These are phyloP conservation scores for Puya raimondii DNA, from an alignment of 176 grass and related monocot species.

Conservation along the genomic window DNA sequence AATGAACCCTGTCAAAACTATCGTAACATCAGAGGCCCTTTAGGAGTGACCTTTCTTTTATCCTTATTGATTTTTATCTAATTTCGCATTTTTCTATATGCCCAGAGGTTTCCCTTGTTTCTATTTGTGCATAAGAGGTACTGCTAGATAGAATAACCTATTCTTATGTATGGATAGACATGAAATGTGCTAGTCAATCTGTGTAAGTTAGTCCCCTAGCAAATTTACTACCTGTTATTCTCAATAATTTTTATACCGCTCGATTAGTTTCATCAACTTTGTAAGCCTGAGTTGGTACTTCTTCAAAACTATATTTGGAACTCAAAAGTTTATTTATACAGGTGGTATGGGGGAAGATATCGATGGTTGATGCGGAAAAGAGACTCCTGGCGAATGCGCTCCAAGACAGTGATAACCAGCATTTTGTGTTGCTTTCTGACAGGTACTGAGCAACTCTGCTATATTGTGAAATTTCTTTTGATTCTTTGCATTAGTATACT, in stretches of 20 bases:
- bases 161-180: too few relatives aligned
- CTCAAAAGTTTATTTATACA: constrained; percentile 9
- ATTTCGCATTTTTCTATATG: too few relatives aligned
- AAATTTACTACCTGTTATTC: neutral
- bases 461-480: constrained; percentile 15
- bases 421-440: constrained; percentile 96
- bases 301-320: constrained; percentile 4
- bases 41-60: too few relatives aligned
- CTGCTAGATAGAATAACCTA: too few relatives aligned
- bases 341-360: constrained; percentile 96
- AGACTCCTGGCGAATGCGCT: constrained; percentile 86
- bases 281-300: neutral
- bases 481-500: constrained; percentile 25
- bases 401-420: constrained; percentile 73
- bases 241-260: neutral
- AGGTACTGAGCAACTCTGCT: constrained; percentile 35
- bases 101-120: too few relatives aligned
- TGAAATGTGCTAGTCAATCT: too few relatives aligned
- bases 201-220: too few relatives aligned
- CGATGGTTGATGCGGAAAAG: constrained; percentile 96
- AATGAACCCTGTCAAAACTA: too few relatives aligned
- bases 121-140: too few relatives aligned
- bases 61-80: too few relatives aligned
- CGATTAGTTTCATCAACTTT: neutral
- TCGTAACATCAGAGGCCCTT: too few relatives aligned